Evolutionary conservation across 1,284 basidiomycete genomes (phyloP), one percentile per base, ranked within the genome.

Genomic region (Austroboletus niveus): DNA sequence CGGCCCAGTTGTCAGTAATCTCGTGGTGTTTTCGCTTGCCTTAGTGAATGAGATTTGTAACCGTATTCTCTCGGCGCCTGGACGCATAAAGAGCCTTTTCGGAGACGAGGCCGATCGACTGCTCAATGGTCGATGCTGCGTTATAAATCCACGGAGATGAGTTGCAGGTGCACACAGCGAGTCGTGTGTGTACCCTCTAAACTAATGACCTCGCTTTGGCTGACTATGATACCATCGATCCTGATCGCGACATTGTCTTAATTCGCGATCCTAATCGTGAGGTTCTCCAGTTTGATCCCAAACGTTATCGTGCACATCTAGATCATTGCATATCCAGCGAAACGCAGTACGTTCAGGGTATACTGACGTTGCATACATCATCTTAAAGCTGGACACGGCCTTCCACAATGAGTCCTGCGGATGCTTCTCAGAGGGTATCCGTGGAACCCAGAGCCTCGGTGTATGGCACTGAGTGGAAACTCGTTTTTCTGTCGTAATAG

Each of bases 61-160:
- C 17, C 17, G 17, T 17, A 17, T 17, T 17, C 17, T 17, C 17
- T 17, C 17, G 27, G 27, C 27, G 8, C 27, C 27, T 29, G 27
- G 8, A 8, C 27, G 27, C 27, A 29, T 29, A 29, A 29, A 29
- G 27, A 3, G 27, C 8, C 27, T 29, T 29, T 29, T 29, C 5
- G 27, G 27, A 29, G 27, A 29, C 27, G 75, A 76, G 8, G 75
- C 73, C 0, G 71, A 74, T 12, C 65, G 67, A 12, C 65, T 72
- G 12, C 61, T 75, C 42, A 65, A 74, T 57, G 63, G 68, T 17
- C 76, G 76, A 36, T 72, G 74, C 30, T 75, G 75, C 52, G 72
- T 81, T 54, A 76, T 81, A 70, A 82, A 81, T 60, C 71, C 80
- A 50, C 81, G 79, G 80, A 68, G 65, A 64, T 68, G 8, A 22